These are phyloP conservation scores for Oxytropis ochrocephala DNA, from an alignment of 306 rosid species.

Conservation along the genomic window DNA sequence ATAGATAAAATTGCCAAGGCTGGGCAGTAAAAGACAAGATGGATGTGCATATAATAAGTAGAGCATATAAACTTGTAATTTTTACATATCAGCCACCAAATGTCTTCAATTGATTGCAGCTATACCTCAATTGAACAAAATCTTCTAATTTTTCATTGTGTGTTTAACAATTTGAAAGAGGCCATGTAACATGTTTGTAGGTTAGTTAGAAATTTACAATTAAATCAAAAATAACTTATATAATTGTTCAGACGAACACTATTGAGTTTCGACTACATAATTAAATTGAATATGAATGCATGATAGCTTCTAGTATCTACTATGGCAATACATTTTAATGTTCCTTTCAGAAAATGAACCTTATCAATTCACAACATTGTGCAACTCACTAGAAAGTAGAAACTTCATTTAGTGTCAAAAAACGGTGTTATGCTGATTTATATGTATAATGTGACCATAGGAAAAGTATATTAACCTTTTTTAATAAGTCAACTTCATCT, in stretches of 20 bases:
- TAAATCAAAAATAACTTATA: neutral
- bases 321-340: neutral
- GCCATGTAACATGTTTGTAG: neutral
- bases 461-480: slow-evolving; percentile 55
- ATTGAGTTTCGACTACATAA: neutral
- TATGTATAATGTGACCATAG: slow-evolving; percentile 9
- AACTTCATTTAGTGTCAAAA: neutral
- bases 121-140: slow-evolving; percentile 2
- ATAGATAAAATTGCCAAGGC: neutral
- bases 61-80: neutral
- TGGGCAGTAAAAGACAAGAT: neutral
- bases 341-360: neutral
- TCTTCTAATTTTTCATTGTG: neutral
- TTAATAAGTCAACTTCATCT: slow-evolving; percentile 54
- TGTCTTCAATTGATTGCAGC: slow-evolving; percentile 8
- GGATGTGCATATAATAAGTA: neutral
- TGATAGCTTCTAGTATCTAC: neutral
- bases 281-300: neutral
- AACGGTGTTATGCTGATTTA: slow-evolving; percentile 17
- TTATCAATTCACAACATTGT: neutral
- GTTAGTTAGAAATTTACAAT: neutral
- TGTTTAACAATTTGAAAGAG: neutral
- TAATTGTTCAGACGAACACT: neutral
- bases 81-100: neutral
- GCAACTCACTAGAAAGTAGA: neutral